Percentiles rank a stretch among this genome's conserved stretches.
Conservation (phyloP, 371 early-diverging fungal species). For the Umbelopsis sp. region DNA sequence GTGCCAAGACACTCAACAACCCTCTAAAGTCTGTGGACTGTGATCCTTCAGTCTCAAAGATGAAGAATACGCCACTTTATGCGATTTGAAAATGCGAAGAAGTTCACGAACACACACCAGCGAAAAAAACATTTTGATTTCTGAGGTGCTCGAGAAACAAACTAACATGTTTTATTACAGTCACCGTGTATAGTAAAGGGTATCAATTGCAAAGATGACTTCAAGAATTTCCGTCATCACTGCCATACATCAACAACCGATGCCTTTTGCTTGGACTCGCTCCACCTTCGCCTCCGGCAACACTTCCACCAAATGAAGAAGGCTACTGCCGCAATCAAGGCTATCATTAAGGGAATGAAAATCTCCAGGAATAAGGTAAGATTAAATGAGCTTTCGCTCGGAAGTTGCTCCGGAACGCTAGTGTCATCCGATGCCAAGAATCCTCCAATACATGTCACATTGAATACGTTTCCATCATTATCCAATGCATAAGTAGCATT, state of each 20-base stretch:
- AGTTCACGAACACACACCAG: too few species aligned
- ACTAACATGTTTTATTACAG: background rate
- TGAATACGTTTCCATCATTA: background rate
- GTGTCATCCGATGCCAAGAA: slow-evolving; percentile 11
- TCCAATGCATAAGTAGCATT: background rate
- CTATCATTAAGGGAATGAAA: slow-evolving; percentile 1
- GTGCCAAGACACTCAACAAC: too few species aligned
- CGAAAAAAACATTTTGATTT: too few species aligned
- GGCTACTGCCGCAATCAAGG: slow-evolving; percentile 3
- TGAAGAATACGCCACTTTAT: too few species aligned
- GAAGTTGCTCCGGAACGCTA: slow-evolving; percentile 7
- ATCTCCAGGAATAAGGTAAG: background rate
- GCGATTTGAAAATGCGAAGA: too few species aligned
- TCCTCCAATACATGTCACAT: slow-evolving; percentile 1
- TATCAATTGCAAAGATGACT: background rate
- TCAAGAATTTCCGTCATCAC: background rate
- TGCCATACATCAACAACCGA: background rate
- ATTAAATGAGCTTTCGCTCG: slow-evolving; percentile 10
- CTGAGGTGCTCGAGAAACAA: background rate
- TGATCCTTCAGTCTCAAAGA: too few species aligned
- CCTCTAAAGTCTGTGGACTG: too few species aligned
- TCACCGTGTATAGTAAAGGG: too few species aligned
- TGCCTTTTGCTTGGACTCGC: slow-evolving; percentile 2
- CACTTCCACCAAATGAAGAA: slow-evolving; percentile 6
- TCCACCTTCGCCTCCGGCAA: slow-evolving; percentile 1